Percentiles rank a stretch among this genome's conserved stretches.
Conservation (phyloP, 2,329 filamentous ascomycete species). For the Niveomyces coronatus region DNA sequence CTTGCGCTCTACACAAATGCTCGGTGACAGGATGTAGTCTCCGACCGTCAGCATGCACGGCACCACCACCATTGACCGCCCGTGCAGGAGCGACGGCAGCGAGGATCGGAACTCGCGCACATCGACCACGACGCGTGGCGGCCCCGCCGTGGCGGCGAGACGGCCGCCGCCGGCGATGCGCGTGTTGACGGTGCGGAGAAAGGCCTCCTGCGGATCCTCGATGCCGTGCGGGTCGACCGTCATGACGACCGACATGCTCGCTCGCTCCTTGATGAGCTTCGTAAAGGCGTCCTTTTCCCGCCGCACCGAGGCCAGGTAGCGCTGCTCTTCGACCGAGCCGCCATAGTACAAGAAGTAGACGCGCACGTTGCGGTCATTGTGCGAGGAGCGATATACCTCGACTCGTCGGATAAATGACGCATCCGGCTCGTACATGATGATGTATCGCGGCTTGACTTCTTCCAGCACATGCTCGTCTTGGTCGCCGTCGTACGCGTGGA, state of each 20-base stretch:
- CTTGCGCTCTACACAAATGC: conserved; percentile 91
- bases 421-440: conserved; percentile 98
- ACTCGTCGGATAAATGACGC: conserved; percentile 87
- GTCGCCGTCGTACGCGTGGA: conserved; percentile 92
- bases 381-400: conserved; percentile 92
- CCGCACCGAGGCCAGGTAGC: conserved; percentile 81
- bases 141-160: conserved; percentile 71
- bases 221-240: conserved; percentile 58
- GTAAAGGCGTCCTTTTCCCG: conserved; percentile 96
- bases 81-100: conserved; percentile 82
- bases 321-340: conserved; percentile 88
- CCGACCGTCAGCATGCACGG: conserved; percentile 95
- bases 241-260: conserved; percentile 83
- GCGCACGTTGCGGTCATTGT: conserved; percentile 76
- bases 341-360: conserved; percentile 98
- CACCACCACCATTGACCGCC: conserved; percentile 75
- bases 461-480: conserved; percentile 95
- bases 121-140: conserved; percentile 86
- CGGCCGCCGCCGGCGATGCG: conserved; percentile 89
- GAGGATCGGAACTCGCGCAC: conserved; percentile 93
- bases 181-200: conserved; percentile 91
- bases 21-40: conserved; percentile 87
- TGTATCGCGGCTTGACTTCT: conserved; percentile 84
- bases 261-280: conserved; percentile 85
- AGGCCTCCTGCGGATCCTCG: conserved; percentile 80